phyloP scores from a whole-genome alignment of 1,139 yeast species.

The Kazachstania sp. region DNA sequence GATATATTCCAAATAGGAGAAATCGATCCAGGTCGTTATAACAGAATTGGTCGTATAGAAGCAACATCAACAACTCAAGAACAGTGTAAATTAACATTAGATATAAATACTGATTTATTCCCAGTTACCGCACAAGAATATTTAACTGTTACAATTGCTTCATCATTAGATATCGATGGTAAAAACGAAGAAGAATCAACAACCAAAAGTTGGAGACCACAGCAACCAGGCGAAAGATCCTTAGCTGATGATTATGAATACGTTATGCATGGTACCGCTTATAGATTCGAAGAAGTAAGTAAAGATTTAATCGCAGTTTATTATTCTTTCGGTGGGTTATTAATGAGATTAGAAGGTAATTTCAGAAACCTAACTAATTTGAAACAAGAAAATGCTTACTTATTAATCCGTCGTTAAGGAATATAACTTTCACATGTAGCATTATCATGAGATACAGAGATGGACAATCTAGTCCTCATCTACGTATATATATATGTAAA shows the following conservation, averaged over 20 bases:
- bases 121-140: slow-evolving; percentile 75
- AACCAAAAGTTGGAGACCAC: slow-evolving; percentile 73
- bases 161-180: slow-evolving; percentile 56
- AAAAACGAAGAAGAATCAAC: slow-evolving; percentile 41
- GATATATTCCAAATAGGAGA: slow-evolving; percentile 85
- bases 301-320: slow-evolving; percentile 70
- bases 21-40: slow-evolving; percentile 84
- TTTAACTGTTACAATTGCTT: slow-evolving; percentile 81
- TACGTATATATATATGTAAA: no score
- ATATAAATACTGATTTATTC: slow-evolving; percentile 85
- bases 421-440: background rate
- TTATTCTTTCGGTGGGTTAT: slow-evolving; percentile 90
- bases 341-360: slow-evolving; percentile 91
- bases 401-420: slow-evolving; percentile 58
- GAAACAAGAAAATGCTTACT: slow-evolving; percentile 90
- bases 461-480: no score
- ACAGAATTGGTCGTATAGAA: slow-evolving; percentile 82
- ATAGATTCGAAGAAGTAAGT: slow-evolving; percentile 82
- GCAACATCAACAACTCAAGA: slow-evolving; percentile 79
- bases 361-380: slow-evolving; percentile 80
- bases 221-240: slow-evolving; percentile 72
- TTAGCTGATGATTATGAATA: slow-evolving; percentile 96
- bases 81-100: slow-evolving; percentile 80
- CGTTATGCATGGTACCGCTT: slow-evolving; percentile 97
- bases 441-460: background rate